Evolutionary conservation across 1,284 basidiomycete genomes (phyloP).

Genomic region (Cryptococcus depauperatus): DNA sequence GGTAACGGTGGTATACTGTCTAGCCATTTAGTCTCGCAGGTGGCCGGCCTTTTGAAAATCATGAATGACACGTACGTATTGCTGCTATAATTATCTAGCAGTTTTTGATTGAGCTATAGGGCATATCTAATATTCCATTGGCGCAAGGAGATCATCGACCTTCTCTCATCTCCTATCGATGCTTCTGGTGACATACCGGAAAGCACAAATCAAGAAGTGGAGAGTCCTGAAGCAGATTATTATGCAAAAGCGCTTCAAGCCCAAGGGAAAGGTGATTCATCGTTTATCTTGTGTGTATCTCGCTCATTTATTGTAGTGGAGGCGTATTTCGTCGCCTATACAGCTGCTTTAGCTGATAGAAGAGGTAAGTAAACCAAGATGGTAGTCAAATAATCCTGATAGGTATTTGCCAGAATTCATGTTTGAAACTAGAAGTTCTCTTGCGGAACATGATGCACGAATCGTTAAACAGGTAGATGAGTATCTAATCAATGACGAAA

Average conservation of each 20-base stretch:
- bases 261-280: constrained; percentile 34
- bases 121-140: constrained; percentile 36
- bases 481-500: neutral
- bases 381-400: neutral
- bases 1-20: constrained; percentile 22
- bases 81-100: neutral
- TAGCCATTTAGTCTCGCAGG: constrained; percentile 15
- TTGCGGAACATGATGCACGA: constrained; percentile 27
- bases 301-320: constrained; percentile 24
- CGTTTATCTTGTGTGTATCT: neutral
- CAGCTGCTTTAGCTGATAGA: constrained; percentile 38
- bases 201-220: constrained; percentile 22
- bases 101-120: constrained; percentile 6
- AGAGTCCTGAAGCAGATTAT: constrained; percentile 38
- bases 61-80: constrained; percentile 38
- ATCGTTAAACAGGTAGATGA: constrained; percentile 24
- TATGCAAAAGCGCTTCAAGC: constrained; percentile 39
- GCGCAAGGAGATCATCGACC: constrained; percentile 32
- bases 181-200: constrained; percentile 12
- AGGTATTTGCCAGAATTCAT: constrained; percentile 31
- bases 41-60: constrained; percentile 31
- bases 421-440: constrained; percentile 30
- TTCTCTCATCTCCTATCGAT: constrained; percentile 31
- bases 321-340: constrained; percentile 39
- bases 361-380: constrained; percentile 20